phyloP scores from a whole-genome alignment of 2,329 filamentous ascomycete species.

The Neonectria punicea region DNA sequence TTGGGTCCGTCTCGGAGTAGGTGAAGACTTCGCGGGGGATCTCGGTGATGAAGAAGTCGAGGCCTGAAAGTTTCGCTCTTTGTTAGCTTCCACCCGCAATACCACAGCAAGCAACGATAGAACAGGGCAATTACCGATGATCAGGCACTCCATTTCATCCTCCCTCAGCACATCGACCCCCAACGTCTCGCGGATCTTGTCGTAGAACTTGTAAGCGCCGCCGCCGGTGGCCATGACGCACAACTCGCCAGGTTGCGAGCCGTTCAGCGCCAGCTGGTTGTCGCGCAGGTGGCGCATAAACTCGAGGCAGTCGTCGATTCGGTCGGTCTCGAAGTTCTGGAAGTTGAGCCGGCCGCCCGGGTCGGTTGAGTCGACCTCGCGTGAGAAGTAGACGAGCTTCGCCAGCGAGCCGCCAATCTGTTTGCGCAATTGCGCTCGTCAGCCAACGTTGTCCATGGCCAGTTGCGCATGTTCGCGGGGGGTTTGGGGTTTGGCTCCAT shows the following conservation, averaged over 20 bases:
- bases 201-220: conserved; percentile 96
- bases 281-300: conserved; percentile 89
- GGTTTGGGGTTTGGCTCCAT: neutral
- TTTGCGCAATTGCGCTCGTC: conserved; percentile 18
- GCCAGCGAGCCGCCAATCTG: conserved; percentile 96
- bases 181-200: conserved; percentile 84
- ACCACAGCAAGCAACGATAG: neutral
- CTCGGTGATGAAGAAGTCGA: conserved; percentile 99
- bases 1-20: conserved; percentile 89
- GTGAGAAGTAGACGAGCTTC: conserved; percentile 97
- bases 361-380: conserved; percentile 81
- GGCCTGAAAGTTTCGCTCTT: conserved; percentile 61
- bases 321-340: conserved; percentile 94
- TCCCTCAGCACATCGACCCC: conserved; percentile 90
- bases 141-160: conserved; percentile 99
- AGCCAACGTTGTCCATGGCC: conserved; percentile 25
- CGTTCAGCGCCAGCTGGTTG: conserved; percentile 82
- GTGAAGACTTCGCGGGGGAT: conserved; percentile 98
- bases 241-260: conserved; percentile 75
- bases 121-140: conserved; percentile 75
- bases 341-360: conserved; percentile 94
- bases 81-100: conserved; percentile 20
- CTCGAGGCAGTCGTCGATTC: conserved; percentile 91
- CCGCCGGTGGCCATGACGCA: conserved; percentile 97
- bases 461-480: neutral